Conservation (phyloP, 805 yeast genomes). For the Metschnikowia amazonensis region DNA sequence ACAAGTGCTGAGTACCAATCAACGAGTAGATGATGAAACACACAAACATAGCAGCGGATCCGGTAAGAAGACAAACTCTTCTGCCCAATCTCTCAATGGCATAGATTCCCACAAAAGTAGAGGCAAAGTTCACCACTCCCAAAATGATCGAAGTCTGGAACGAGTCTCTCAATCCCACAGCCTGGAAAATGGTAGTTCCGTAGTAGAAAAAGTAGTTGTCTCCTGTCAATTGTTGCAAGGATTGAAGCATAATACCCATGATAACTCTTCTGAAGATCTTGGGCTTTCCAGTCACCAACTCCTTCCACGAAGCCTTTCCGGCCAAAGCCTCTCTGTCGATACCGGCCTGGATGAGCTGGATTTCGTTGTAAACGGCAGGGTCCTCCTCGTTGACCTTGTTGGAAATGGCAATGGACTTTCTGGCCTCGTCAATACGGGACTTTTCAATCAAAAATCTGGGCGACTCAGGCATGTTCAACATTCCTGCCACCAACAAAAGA, state of each 20-base stretch:
- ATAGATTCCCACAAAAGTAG: conserved; percentile 49
- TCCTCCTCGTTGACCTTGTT: conserved; percentile 54
- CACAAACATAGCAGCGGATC: conserved; percentile 49
- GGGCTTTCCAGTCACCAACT: conserved; percentile 60
- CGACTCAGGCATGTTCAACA: conserved; percentile 63
- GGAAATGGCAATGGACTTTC: conserved; percentile 48
- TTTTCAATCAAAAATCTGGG: conserved; percentile 59
- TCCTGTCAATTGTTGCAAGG: conserved; percentile 55
- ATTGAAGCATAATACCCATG: conserved; percentile 49
- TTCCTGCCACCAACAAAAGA: conserved; percentile 45
- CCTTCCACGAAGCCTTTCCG: conserved; percentile 65
- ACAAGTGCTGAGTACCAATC: conserved; percentile 51
- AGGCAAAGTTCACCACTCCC: conserved; percentile 51
- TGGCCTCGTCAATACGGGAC: conserved; percentile 50
- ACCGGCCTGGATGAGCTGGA: conserved; percentile 53
- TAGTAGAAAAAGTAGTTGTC: conserved; percentile 61
- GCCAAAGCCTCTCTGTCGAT: conserved; percentile 57
- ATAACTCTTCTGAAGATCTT: conserved; percentile 52
- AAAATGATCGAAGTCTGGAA: conserved; percentile 50
- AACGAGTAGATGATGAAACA: conserved; percentile 57
- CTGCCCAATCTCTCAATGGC: conserved; percentile 53
- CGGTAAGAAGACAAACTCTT: conserved; percentile 45
- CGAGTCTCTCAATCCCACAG: conserved; percentile 50
- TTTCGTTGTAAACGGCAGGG: conserved; percentile 50
- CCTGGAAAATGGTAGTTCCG: conserved; percentile 51